Evolutionary conservation across 129 eudicot species (phyloP).

Genomic region (Flaveria sonorensis): DNA sequence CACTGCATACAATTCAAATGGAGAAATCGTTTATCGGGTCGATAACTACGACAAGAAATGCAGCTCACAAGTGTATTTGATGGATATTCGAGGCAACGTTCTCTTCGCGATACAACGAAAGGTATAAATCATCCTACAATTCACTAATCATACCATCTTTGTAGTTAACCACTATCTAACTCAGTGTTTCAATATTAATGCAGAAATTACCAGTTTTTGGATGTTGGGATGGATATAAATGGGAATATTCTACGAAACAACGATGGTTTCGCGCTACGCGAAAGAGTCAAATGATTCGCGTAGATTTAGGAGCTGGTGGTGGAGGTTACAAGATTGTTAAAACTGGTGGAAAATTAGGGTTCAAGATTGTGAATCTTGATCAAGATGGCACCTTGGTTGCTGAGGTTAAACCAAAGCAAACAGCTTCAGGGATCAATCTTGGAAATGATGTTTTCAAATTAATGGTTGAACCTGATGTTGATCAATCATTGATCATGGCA

Average conservation of each 20-base stretch:
- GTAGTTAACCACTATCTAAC: conserved; percentile 11
- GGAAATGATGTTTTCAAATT: conserved; percentile 68
- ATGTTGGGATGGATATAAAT: conserved; percentile 66
- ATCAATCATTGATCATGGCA: conserved; percentile 67
- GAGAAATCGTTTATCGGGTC: conserved; percentile 64
- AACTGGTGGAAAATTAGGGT: conserved; percentile 40
- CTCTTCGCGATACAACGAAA: conserved; percentile 59
- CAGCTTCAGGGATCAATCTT: conserved; percentile 48
- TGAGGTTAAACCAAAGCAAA: conserved; percentile 57
- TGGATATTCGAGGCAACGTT: conserved; percentile 68
- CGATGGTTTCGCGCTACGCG: conserved; percentile 64
- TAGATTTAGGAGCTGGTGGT: conserved; percentile 42
- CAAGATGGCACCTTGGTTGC: conserved; percentile 37
- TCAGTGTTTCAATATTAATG: not conserved
- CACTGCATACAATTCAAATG: conserved; percentile 67
- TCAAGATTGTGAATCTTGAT: conserved; percentile 49
- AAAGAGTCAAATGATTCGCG: conserved; percentile 35
- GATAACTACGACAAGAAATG: conserved; percentile 65
- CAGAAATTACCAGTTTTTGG: conserved; percentile 58
- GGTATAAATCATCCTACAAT: conserved; percentile 38
- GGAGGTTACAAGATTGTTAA: conserved; percentile 45
- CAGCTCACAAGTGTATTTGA: conserved; percentile 60
- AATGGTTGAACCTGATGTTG: conserved; percentile 52
- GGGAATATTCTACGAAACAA: conserved; percentile 39
- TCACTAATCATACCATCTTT: not conserved